Percentiles rank a stretch among this genome's conserved stretches.
phyloP scores from a whole-genome alignment of 805 yeast genomes.

The Blastobotrys attinorum region DNA sequence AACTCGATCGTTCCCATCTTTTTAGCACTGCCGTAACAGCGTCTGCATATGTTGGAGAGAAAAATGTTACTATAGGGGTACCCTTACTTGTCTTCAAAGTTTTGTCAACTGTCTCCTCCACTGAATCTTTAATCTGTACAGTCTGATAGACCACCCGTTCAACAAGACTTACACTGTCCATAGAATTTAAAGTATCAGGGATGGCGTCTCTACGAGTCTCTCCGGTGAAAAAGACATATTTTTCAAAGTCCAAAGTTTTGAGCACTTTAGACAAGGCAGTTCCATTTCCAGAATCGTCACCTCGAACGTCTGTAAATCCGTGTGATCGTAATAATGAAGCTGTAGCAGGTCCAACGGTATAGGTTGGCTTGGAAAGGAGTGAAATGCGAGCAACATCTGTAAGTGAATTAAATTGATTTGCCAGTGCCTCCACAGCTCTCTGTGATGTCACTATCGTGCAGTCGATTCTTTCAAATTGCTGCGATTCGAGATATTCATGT shows the following conservation, averaged over 20 bases:
- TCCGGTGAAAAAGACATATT: slow-evolving; percentile 69
- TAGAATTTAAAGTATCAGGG: slow-evolving; percentile 46
- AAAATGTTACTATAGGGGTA: slow-evolving; percentile 68
- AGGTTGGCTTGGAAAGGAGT: slow-evolving; percentile 37
- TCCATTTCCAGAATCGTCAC: slow-evolving; percentile 86
- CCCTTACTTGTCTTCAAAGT: slow-evolving; percentile 9
- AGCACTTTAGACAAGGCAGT: slow-evolving; percentile 57
- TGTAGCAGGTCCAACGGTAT: slow-evolving; percentile 92
- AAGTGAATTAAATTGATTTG: background rate
- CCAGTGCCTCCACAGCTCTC: slow-evolving; percentile 71
- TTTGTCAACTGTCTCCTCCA: background rate
- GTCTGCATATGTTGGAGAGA: slow-evolving; percentile 85
- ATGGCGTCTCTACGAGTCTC: slow-evolving; percentile 74
- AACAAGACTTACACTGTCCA: slow-evolving; percentile 36
- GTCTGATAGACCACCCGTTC: slow-evolving; percentile 72
- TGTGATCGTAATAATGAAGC: slow-evolving; percentile 43
- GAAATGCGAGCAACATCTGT: background rate
- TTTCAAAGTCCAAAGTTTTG: slow-evolving; percentile 27
- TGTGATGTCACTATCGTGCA: slow-evolving; percentile 80
- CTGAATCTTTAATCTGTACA: slow-evolving; percentile 29
- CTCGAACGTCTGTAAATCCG: slow-evolving; percentile 64
- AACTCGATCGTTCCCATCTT: slow-evolving; percentile 12
- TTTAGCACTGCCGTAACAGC: slow-evolving; percentile 45
- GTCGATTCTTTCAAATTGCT: slow-evolving; percentile 35
- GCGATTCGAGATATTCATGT: slow-evolving; percentile 36